Conservation (phyloP, 208 protist genomes). For the Trypanosoma melophagium region DNA sequence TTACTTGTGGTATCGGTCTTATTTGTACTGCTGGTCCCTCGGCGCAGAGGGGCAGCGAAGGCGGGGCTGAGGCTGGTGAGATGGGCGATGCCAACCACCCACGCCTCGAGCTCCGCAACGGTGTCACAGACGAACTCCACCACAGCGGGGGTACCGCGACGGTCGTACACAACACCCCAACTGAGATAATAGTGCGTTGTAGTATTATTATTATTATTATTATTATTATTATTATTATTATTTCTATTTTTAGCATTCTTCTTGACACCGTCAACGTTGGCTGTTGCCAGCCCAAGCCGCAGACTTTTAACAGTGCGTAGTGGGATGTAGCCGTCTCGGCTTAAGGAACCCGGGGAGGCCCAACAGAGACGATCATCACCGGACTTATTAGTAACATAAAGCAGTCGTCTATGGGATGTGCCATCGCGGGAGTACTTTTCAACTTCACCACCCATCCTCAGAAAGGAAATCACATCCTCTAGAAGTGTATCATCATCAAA, state of each 20-base stretch:
- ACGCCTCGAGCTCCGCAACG: slow-evolving; percentile 64
- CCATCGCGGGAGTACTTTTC: slow-evolving; percentile 47
- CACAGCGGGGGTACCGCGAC: neutral
- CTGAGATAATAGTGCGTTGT: neutral
- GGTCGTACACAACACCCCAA: neutral
- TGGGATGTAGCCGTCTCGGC: slow-evolving; percentile 37
- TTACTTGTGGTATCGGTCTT: no score
- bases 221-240: no score
- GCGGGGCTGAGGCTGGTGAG: slow-evolving; percentile 36
- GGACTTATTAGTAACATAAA: slow-evolving; percentile 46
- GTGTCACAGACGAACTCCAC: slow-evolving; percentile 60
- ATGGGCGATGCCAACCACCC: slow-evolving; percentile 65
- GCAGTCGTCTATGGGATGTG: slow-evolving; percentile 37
- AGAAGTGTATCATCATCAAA: slow-evolving; percentile 61
- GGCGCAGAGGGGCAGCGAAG: slow-evolving; percentile 18
- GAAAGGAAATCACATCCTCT: slow-evolving; percentile 51
- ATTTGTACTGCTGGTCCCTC: no score
- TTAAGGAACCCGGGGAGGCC: slow-evolving; percentile 31
- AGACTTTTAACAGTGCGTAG: slow-evolving; percentile 47
- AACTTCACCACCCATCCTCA: slow-evolving; percentile 67
- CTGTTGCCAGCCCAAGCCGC: slow-evolving; percentile 50
- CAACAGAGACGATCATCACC: slow-evolving; percentile 47
- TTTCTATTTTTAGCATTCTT: neutral
- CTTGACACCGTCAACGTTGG: slow-evolving; percentile 20
- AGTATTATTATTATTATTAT: neutral